Evolutionary conservation across 2,329 filamentous ascomycete species (phyloP), one percentile per base, ranked within the genome.

Genomic region (Trichoderma sp.): DNA sequence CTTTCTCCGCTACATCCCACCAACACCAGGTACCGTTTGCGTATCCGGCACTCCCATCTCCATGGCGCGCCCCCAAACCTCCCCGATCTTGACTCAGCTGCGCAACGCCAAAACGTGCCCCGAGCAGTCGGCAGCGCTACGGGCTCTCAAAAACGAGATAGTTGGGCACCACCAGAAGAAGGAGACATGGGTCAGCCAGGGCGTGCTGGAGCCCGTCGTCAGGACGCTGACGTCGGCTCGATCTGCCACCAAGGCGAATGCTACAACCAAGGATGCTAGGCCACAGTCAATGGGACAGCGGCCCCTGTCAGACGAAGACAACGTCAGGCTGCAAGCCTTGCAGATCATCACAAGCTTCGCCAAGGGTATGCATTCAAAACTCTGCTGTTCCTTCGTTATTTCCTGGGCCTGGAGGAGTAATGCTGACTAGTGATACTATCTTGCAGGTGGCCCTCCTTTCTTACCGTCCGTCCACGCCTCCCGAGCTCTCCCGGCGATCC

Each of bases 91-190:
- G 65, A 81, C 85, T 71, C 86, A 89, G 78, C 83, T 92, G 71
- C 85, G 85, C 74, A 86, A 83, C 76, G 86, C 90, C 11, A 84
- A 83, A 74, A 84, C 82, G 43, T 79, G 83, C 61, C 75, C 81
- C 26, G 87, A 90, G 74, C 87, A 88, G 76, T 83, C 88, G 53
- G 83, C 85, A 30, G 88, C 90, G 64, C 86, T 98, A 58, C 89
- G 91, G 75, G 85, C 86, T 56, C 84, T 99, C 34, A 98, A 97
- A 84, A 96, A 97, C 81, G 92, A 96, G 74, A 88, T 97, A 62
- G 90, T 97, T 73, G 96, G 96, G 28, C 94, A 98, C 81, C 87
- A 92, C 39, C 91, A 95, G 80, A 91, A 91, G 80, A 99, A 99
- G 82, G 92, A 95, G 81, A 82, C 89, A 71, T 95, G 91, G 85